phyloP scores from a whole-genome alignment of 225 moss, liverwort and hornwort genomes.

The Sphagnum contortum region DNA sequence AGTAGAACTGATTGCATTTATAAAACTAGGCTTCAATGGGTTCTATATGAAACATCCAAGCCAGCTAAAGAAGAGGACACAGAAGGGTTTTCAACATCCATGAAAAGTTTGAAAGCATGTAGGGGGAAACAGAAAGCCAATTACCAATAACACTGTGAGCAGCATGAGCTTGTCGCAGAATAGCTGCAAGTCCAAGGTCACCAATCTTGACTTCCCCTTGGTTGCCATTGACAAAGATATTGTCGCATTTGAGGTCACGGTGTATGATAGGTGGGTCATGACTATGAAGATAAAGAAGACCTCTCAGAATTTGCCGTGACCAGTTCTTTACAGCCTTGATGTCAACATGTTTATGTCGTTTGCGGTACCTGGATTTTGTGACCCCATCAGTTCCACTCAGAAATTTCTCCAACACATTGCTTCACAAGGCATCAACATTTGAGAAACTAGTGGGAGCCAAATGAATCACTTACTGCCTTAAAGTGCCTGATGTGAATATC shows the following conservation, averaged over 20 bases:
- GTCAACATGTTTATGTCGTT: conserved; percentile 66
- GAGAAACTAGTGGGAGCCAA: no score
- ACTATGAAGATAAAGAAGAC: conserved; percentile 64
- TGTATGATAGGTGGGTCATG: conserved; percentile 81
- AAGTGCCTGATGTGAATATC: conserved; percentile 69
- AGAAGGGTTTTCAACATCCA: no score
- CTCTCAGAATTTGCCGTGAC: conserved; percentile 64
- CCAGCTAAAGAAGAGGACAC: no score
- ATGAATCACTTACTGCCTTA: conserved; percentile 33
- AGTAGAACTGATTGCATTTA: no score
- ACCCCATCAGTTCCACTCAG: not conserved
- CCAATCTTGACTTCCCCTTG: conserved; percentile 81
- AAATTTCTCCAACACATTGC: not conserved
- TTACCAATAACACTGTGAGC: conserved; percentile 65
- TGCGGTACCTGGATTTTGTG: conserved; percentile 29
- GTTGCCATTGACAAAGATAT: conserved; percentile 70
- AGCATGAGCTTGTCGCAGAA: conserved; percentile 62
- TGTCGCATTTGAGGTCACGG: conserved; percentile 69
- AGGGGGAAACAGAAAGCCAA: not conserved
- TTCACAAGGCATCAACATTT: not conserved
- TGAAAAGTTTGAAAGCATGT: not conserved
- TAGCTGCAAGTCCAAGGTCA: conserved; percentile 71
- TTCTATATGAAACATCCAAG: no score
- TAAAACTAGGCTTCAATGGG: no score
- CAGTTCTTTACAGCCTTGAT: conserved; percentile 72